Evolutionary conservation across 2,329 filamentous ascomycete species (phyloP).

Genomic region (Calonectria honghensis): DNA sequence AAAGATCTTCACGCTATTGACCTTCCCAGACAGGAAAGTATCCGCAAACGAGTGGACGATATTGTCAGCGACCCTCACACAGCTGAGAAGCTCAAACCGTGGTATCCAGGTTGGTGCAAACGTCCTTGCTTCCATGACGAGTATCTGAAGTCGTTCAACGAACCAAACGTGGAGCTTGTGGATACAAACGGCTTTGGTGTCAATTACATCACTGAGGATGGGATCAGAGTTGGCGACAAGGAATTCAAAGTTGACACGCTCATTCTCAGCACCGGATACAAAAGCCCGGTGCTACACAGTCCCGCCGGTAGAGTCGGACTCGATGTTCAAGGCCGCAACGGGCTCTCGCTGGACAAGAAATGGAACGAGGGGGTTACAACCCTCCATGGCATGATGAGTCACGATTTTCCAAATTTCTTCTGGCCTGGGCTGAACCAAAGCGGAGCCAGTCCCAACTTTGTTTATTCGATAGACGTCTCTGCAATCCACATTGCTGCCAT

Average conservation of each 20-base stretch:
- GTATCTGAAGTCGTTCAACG: constrained; percentile 64
- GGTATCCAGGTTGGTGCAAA: constrained; percentile 79
- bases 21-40: constrained; percentile 5
- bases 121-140: constrained; percentile 77
- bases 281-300: constrained; percentile 58
- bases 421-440: constrained; percentile 65
- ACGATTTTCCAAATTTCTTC: constrained; percentile 74
- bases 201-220: not conserved
- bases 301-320: constrained; percentile 45
- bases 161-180: constrained; percentile 74
- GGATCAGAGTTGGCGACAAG: not conserved
- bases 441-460: constrained; percentile 62
- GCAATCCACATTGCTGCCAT: constrained; percentile 66
- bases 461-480: constrained; percentile 60
- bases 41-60: constrained; percentile 23
- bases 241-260: constrained; percentile 29
- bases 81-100: constrained; percentile 73
- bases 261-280: constrained; percentile 60
- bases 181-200: constrained; percentile 64
- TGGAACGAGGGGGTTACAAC: constrained; percentile 67
- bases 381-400: constrained; percentile 69
- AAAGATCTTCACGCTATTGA: constrained; percentile 1
- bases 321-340: constrained; percentile 65
- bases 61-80: constrained; percentile 68
- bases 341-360: constrained; percentile 66